A percentile compares a stretch with the other conserved stretches of the same genome.
These are phyloP conservation scores for Daedaleopsis sinensis DNA, from an alignment of 768 basidiomycete species.

Conservation along the genomic window DNA sequence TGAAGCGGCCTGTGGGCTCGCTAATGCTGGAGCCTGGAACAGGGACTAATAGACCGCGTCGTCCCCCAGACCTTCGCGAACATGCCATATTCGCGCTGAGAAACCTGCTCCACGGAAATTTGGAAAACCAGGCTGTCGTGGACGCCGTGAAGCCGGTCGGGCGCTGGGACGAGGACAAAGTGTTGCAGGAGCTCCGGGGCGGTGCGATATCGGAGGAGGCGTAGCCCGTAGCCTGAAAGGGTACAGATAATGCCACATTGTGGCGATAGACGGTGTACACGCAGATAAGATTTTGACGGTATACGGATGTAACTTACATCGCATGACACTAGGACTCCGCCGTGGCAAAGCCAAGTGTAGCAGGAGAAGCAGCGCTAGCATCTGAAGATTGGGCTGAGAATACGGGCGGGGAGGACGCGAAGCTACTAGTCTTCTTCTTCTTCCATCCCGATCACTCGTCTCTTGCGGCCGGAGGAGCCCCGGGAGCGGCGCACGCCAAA, in stretches of 20 bases:
- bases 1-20: background rate
- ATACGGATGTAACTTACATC: background rate
- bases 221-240: background rate
- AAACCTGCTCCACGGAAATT: slow-evolving; percentile 76
- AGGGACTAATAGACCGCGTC: background rate
- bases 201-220: slow-evolving; percentile 24
- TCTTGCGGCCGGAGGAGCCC: slow-evolving; percentile 52
- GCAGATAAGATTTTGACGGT: background rate
- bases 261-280: background rate
- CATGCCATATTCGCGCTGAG: slow-evolving; percentile 87
- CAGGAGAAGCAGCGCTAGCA: background rate
- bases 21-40: background rate
- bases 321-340: background rate
- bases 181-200: slow-evolving; percentile 44
- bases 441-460: slow-evolving; percentile 56
- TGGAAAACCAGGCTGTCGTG: slow-evolving; percentile 80
- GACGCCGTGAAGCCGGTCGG: slow-evolving; percentile 67
- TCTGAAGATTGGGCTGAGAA: background rate
- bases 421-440: slow-evolving; percentile 65
- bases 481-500: slow-evolving; percentile 63
- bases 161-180: slow-evolving; percentile 59
- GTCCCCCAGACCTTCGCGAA: slow-evolving; percentile 76
- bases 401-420: background rate
- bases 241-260: background rate
- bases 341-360: background rate